phyloP scores from a whole-genome alignment of 306 rosid genomes.

The Bauhinia variegata region DNA sequence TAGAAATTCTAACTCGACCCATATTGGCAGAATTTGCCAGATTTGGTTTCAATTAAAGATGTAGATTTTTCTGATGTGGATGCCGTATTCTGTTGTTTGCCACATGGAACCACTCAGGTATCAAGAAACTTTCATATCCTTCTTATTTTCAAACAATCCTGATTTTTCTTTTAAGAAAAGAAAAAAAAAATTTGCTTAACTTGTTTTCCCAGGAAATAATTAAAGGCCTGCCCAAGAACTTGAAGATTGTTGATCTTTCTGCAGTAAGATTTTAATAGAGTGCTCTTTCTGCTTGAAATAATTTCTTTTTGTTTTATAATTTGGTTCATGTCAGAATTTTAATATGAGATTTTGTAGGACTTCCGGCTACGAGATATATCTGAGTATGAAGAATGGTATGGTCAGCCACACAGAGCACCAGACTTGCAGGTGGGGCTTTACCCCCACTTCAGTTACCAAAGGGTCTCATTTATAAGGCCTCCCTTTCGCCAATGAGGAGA shows the following conservation, averaged over 20 bases:
- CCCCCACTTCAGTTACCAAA: conserved; percentile 21
- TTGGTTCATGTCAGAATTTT: conserved; percentile 25
- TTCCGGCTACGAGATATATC: conserved; percentile 82
- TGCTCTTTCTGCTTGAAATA: background rate
- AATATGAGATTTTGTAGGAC: conserved; percentile 60
- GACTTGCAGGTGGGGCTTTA: conserved; percentile 68
- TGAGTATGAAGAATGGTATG: conserved; percentile 94
- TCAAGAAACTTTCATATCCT: background rate
- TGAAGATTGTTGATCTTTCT: conserved; percentile 98
- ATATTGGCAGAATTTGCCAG: conserved; percentile 70
- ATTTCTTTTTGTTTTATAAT: conserved; percentile 21
- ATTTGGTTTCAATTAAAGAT: conserved; percentile 85
- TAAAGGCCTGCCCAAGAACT: conserved; percentile 75
- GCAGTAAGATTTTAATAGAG: conserved; percentile 65
- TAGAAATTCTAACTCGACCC: conserved; percentile 26
- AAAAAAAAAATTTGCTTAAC: no score
- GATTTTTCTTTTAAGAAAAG: no score
- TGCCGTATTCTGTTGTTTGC: conserved; percentile 96
- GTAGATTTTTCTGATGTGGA: conserved; percentile 77
- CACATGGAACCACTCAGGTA: conserved; percentile 97
- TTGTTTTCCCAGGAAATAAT: conserved; percentile 88
- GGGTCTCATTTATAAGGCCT: conserved; percentile 2
- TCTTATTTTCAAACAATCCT: conserved; percentile 16
- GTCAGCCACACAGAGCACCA: conserved; percentile 81
- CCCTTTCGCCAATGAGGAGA: background rate